Base-by-base conservation (phyloP, 2,329 filamentous ascomycete species). In the Alternaria ethzedia region DNA sequence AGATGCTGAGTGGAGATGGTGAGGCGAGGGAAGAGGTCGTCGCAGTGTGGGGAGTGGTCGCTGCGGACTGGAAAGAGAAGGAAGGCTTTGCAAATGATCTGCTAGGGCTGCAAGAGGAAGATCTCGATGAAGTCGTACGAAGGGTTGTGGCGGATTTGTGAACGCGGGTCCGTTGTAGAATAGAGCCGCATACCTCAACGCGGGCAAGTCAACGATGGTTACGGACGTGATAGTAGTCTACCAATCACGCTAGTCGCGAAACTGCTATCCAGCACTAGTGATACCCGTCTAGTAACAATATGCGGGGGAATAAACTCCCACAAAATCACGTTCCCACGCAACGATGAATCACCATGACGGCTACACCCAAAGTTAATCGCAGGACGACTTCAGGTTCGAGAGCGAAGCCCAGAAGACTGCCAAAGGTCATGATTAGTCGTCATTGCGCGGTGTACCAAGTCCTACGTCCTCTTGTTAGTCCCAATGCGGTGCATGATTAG, bases 11-110 rank as follows among this genome's bases (percentile, higher is more conserved):
- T 3, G 77, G 77, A 0, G 77, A 79, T 65, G 47, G 57, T 9
- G 72, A 79, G 11, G 75, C 77, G 2, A 64, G 60, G 11, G 77
- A 79, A 50, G 75, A 78, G 54, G 71, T 76, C 2, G 77, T 79
- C 3, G 75, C 73, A 4, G 71, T 79, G 5, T 75, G 72, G 73
- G 77, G 77, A 4, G 68, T 79, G 20, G 74, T 79, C 15, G 76
- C 74, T 8, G 70, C 71, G n/a, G 73, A 79, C 54, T 79, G 77
- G 77, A 69, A 66, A 32, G 64, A 67, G 12, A 77, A 70, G 55
- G 64, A 75, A n/a, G 64, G 62, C 0, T 79, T 78, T 62, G 75
- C 75, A 13, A 80, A 80, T 57, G 57, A 67, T 2, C 21, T 77
- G 58, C 59, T 81, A 5, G 78, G 74, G 1, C 57, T 80, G 47